Conservation (phyloP, 208 protist genomes). For the Leishmania guyanensis region DNA sequence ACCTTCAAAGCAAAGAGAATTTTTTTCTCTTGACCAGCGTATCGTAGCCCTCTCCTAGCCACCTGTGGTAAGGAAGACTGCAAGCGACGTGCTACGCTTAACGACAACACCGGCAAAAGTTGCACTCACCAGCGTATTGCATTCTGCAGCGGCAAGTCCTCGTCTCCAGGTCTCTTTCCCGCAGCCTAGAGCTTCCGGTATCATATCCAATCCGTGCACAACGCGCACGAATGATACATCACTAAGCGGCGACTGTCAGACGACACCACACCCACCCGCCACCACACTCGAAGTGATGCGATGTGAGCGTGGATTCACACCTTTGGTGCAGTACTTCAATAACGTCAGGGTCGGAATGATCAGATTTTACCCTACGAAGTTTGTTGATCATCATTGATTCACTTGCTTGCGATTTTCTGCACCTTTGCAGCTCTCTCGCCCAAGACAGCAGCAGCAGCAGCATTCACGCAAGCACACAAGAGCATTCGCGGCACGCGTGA, state of each 20-base stretch:
- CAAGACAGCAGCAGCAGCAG: background rate
- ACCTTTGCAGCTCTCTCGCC: background rate
- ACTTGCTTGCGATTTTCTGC: background rate
- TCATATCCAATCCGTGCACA: background rate
- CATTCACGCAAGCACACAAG: background rate
- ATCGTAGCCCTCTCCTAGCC: background rate
- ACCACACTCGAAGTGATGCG: background rate
- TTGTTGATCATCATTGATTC: slow-evolving; percentile 9
- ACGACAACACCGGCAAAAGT: background rate
- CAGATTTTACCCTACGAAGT: slow-evolving; percentile 72
- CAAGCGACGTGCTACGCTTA: background rate
- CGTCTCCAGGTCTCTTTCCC: background rate
- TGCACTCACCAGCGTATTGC: background rate
- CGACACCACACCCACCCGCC: background rate
- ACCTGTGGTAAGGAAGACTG: background rate
- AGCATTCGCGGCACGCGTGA: background rate
- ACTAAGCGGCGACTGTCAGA: slow-evolving; percentile 8
- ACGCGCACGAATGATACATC: background rate
- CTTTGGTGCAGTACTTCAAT: slow-evolving; percentile 20
- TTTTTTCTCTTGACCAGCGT: background rate
- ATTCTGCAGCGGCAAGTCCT: background rate
- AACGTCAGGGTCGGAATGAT: slow-evolving; percentile 32
- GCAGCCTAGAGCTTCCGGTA: background rate
- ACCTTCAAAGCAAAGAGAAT: background rate
- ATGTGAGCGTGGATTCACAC: slow-evolving; percentile 1